These are phyloP conservation scores for Coprinellus micaceus DNA, from an alignment of 768 basidiomycete species.

Conservation along the genomic window DNA sequence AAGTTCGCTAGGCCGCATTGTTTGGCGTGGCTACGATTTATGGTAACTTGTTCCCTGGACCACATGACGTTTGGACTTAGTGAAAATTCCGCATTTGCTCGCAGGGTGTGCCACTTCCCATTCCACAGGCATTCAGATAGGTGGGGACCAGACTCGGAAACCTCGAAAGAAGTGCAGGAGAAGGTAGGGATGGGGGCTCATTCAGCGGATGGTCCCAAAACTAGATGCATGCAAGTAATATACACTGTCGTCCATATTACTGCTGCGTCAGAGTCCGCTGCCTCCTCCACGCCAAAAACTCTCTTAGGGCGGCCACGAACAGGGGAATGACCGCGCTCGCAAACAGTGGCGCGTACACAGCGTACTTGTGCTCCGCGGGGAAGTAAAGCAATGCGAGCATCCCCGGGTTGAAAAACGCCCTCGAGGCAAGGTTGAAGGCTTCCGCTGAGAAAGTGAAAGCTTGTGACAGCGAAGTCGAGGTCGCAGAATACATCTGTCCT, in stretches of 20 bases:
- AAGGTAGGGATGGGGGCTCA: no score
- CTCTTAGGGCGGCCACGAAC: constrained; percentile 67
- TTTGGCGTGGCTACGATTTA: no score
- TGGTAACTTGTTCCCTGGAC: no score
- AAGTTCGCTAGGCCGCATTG: no score
- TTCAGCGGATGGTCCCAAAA: no score
- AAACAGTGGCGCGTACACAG: constrained; percentile 93
- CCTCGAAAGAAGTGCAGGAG: no score
- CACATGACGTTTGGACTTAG: no score
- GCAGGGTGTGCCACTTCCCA: no score
- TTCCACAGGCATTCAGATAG: no score
- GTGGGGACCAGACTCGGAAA: no score
- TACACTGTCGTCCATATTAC: not conserved
- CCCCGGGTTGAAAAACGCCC: constrained; percentile 94
- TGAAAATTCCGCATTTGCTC: no score
- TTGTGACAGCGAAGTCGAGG: constrained; percentile 35
- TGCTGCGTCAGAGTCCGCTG: constrained; percentile 22
- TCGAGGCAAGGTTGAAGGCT: constrained; percentile 65
- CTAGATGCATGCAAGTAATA: no score
- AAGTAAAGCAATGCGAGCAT: constrained; percentile 97
- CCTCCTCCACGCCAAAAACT: constrained; percentile 61
- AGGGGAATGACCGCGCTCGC: constrained; percentile 86
- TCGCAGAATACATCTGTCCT: constrained; percentile 36
- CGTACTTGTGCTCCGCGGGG: constrained; percentile 96
- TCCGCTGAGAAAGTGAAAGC: constrained; percentile 58